Evolutionary conservation across 306 rosid genomes (phyloP), one percentile per base, ranked within the genome.

Genomic region (Dryas alaskensis): DNA sequence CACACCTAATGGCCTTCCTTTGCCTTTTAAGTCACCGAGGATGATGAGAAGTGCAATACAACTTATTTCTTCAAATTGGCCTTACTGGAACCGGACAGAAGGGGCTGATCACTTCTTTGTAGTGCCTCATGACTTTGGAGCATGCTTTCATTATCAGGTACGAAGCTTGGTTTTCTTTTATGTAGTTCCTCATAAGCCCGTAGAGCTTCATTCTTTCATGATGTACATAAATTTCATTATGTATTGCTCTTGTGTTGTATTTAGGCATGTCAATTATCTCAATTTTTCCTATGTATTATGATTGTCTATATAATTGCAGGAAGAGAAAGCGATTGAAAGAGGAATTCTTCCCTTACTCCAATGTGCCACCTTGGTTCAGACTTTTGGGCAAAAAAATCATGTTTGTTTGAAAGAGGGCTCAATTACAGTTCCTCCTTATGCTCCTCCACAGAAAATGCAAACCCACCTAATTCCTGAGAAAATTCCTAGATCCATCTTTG

Each of bases 11-110:
- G 99, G 99, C 67, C 97, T 94, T 58, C 99, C 99, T 59, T 81
- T 94, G 83, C 99, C 99, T 60, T 94, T 94, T 64, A 94, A 94
- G 79, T 94, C 99, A 4, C 99, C 99, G 0, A 72, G 99, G 78
- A 90, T 94, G 97, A 94, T 92, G 99, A 83, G 99, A 83, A 94
- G 99, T 81, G 99, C 95, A 16, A 88, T 94, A 79, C 99, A 94
- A 67, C 97, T 92, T 58, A 94, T 94, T 76, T 89, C 99, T 69
- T 94, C 99, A 19, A 94, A 94, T 70, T 94, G 99, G 99, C 96
- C 99, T 60, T 94, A 89, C 45, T 94, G 99, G 99, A 94, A 94
- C 80, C 73, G 86, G 78, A 92, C 97, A 3, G 97, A 89, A 84
- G 99, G 99, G 55, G 97, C 96, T 27, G 96, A 94, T 87, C 99